Conservation (phyloP, 192 early-diverging fungal genomes). For the Coemansia sp. region DNA sequence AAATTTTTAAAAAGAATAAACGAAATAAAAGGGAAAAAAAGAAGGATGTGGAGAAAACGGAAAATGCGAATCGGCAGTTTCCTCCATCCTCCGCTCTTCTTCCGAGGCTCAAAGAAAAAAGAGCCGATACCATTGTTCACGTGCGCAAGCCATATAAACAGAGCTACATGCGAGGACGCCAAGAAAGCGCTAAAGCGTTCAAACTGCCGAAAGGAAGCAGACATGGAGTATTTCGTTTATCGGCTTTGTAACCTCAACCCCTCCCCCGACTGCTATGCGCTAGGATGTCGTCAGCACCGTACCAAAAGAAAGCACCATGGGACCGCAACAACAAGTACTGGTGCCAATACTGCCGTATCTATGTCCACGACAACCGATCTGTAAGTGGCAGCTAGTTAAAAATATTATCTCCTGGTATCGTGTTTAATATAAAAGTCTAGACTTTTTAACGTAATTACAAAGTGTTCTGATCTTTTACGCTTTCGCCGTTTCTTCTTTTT, state of each 20-base stretch:
- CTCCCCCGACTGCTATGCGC: not conserved
- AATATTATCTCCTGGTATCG: not conserved
- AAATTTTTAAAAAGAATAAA: not conserved
- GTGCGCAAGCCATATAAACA: not conserved
- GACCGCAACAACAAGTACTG: constrained; percentile 71
- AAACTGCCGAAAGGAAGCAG: too few relatives aligned
- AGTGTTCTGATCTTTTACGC: too few relatives aligned
- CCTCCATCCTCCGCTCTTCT: not conserved
- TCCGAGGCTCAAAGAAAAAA: too few relatives aligned
- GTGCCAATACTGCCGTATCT: constrained; percentile 84
- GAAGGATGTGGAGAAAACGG: not conserved
- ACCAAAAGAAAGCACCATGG: constrained; percentile 45
- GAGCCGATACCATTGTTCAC: not conserved
- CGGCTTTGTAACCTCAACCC: not conserved
- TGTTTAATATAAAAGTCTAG: not conserved
- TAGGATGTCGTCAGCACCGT: constrained; percentile 15
- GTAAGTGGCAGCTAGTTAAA: constrained; percentile 50
- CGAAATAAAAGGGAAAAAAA: not conserved
- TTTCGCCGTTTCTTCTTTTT: not conserved
- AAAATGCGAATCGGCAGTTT: not conserved
- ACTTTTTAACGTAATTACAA: too few relatives aligned
- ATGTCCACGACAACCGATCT: constrained; percentile 77
- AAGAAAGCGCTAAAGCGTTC: too few relatives aligned
- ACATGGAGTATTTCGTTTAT: too few relatives aligned
- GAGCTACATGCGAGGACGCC: not conserved